phyloP scores from a whole-genome alignment of 2,329 filamentous ascomycete genomes.

The Xenoacremonium recifei region DNA sequence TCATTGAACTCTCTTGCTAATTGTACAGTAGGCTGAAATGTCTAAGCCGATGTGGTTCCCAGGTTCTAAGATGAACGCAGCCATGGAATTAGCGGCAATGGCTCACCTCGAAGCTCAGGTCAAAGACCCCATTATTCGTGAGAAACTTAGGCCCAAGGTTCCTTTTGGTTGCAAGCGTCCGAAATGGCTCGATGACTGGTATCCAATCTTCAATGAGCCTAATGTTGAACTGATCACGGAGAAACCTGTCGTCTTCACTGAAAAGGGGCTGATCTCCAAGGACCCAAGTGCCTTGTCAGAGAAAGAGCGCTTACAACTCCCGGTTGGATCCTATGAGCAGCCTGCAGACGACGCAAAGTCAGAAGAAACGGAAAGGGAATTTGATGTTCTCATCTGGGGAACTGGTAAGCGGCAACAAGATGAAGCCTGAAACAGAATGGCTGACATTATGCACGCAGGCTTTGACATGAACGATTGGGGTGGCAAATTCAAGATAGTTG shows the following conservation, averaged over 20 bases:
- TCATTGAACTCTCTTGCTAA: too few species aligned
- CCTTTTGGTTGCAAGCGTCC: constrained; percentile 5
- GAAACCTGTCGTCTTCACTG: constrained; percentile 1
- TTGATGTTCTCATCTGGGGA: too few species aligned
- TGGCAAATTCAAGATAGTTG: too few species aligned
- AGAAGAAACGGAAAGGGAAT: too few species aligned
- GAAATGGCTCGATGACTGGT: constrained; percentile 4
- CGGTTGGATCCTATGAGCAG: not conserved
- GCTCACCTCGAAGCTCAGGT: constrained; percentile 4
- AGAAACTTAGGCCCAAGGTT: constrained; percentile 1
- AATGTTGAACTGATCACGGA: constrained; percentile 5
- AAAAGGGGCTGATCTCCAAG: constrained; percentile 1
- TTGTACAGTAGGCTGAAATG: too few species aligned
- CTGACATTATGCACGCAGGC: too few species aligned
- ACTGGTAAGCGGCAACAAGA: too few species aligned
- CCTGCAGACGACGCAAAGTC: too few species aligned
- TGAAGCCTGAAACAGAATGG: too few species aligned
- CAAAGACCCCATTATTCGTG: constrained; percentile 1
- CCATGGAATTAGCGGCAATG: not conserved
- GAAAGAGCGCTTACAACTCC: not conserved
- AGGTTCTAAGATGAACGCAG: too few species aligned
- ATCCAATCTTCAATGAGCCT: constrained; percentile 4
- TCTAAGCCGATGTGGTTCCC: too few species aligned
- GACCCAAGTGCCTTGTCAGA: not conserved
- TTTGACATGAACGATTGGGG: too few species aligned